phyloP scores from a whole-genome alignment of 768 basidiomycete genomes.

The Tremella yokohamensis region DNA sequence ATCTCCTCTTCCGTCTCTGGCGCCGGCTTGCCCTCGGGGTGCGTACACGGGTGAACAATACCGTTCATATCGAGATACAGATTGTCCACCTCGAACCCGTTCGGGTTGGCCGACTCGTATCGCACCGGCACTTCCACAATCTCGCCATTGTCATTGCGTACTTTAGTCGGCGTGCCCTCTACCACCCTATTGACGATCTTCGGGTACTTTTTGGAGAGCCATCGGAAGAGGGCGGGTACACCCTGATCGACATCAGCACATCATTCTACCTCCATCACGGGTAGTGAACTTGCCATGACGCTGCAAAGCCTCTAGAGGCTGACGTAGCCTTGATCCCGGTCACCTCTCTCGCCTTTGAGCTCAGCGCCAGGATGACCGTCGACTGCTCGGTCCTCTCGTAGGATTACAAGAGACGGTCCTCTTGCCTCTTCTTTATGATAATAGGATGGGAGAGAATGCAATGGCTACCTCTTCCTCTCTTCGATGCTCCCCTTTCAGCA shows the following conservation, averaged over 20 bases:
- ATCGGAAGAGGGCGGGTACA: conserved; percentile 96
- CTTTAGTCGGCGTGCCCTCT: conserved; percentile 75
- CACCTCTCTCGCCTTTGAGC: no score
- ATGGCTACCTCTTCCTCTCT: no score
- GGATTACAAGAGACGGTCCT: no score
- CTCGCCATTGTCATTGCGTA: conserved; percentile 61
- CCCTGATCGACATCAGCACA: conserved; percentile 58
- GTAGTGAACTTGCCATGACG: not conserved
- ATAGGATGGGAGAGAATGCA: no score
- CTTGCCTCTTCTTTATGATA: no score
- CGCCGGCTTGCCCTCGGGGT: conserved; percentile 94
- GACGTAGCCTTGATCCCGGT: no score
- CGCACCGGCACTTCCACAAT: conserved; percentile 71
- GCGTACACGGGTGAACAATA: conserved; percentile 98
- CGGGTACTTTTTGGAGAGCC: conserved; percentile 98
- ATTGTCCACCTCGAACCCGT: conserved; percentile 90
- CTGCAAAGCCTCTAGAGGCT: not conserved
- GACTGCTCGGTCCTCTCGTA: no score
- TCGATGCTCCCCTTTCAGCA: no score
- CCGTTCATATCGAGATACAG: conserved; percentile 99
- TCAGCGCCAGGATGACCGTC: no score
- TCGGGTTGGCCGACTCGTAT: conserved; percentile 72
- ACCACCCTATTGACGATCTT: conserved; percentile 72
- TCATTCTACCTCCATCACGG: not conserved
- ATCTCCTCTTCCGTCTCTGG: conserved; percentile 98